Conservation (phyloP, 805 yeast genomes). For the Saccharomyces mikatae region DNA sequence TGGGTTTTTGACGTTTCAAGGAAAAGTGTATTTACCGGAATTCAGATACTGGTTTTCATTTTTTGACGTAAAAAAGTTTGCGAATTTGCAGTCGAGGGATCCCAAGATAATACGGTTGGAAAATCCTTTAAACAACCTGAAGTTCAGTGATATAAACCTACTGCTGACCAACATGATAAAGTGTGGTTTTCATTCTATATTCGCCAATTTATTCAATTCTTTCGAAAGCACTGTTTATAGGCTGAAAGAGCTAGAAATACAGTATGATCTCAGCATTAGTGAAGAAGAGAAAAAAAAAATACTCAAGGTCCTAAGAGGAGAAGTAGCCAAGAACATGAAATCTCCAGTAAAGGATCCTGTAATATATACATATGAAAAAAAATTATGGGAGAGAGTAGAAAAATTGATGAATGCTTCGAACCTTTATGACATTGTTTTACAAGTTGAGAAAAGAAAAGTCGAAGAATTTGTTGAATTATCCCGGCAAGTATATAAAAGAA, state of each 20-base stretch:
- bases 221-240: slow-evolving; percentile 20
- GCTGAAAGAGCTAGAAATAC: slow-evolving; percentile 24
- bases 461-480: not conserved
- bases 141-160: slow-evolving; percentile 12
- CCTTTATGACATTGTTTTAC: not conserved
- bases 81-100: slow-evolving; percentile 10
- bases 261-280: slow-evolving; percentile 9
- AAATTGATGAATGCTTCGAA: not conserved
- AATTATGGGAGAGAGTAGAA: slow-evolving; percentile 13
- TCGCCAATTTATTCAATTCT: slow-evolving; percentile 14
- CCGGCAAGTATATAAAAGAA: not conserved
- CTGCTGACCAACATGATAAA: slow-evolving; percentile 16
- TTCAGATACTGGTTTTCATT: slow-evolving; percentile 47
- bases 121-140: slow-evolving; percentile 11
- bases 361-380: slow-evolving; percentile 14
- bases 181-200: slow-evolving; percentile 7
- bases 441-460: not conserved
- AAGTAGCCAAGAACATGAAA: slow-evolving; percentile 8
- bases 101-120: slow-evolving; percentile 6
- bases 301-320: slow-evolving; percentile 10
- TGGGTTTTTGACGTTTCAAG: slow-evolving; percentile 30
- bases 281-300: slow-evolving; percentile 9
- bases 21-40: slow-evolving; percentile 42
- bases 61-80: slow-evolving; percentile 12
- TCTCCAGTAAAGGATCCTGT: slow-evolving; percentile 26